These are phyloP conservation scores for Stereocaulon alpinum DNA, from an alignment of 495 filamentous ascomycete genomes.

Conservation along the genomic window DNA sequence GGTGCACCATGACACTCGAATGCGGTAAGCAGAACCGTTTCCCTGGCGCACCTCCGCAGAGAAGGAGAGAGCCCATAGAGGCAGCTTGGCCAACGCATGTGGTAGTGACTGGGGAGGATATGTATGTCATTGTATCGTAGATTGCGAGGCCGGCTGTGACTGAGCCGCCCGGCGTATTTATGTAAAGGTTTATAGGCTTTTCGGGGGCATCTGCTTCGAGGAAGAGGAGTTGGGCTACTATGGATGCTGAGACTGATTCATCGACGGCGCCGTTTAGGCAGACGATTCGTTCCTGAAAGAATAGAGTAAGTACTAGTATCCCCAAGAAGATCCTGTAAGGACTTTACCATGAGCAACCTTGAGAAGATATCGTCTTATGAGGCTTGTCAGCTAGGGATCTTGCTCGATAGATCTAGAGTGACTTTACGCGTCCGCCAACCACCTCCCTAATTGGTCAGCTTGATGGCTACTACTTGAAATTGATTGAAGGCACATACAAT, in stretches of 20 bases:
- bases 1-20: constrained; percentile 91
- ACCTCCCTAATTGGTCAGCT: constrained; percentile 56
- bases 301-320: constrained; percentile 7
- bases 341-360: constrained; percentile 56
- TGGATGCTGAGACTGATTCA: constrained; percentile 75
- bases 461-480: background rate
- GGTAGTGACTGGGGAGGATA: constrained; percentile 79
- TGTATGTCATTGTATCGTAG: constrained; percentile 99
- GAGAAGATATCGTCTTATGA: constrained; percentile 72
- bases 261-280: constrained; percentile 90
- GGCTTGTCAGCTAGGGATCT: constrained; percentile 21
- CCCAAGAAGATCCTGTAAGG: background rate
- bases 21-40: constrained; percentile 85
- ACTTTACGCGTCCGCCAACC: constrained; percentile 74
- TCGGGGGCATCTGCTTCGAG: constrained; percentile 93
- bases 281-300: constrained; percentile 74
- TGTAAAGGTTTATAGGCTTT: constrained; percentile 93
- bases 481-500: constrained; percentile 47
- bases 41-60: constrained; percentile 76
- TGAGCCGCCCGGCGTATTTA: constrained; percentile 92
- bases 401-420: constrained; percentile 28
- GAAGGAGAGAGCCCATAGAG: constrained; percentile 83
- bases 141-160: constrained; percentile 92
- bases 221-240: constrained; percentile 93
- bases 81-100: constrained; percentile 94